Base-by-base conservation (phyloP, 441 rosid genomes). In the Jatropha multifida region DNA sequence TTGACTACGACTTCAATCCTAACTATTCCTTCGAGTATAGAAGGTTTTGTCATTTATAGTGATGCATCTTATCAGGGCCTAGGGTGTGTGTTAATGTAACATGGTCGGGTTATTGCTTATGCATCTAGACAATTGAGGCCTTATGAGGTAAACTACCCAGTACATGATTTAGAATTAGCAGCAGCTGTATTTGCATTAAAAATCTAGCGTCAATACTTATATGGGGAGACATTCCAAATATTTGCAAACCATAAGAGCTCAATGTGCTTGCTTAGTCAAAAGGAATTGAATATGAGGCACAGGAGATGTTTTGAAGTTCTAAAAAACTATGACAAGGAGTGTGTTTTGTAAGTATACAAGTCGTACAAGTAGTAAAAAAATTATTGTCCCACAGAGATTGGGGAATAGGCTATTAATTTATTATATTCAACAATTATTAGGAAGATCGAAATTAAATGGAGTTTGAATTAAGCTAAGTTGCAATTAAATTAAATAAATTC, bases 221-320 rank as follows among this genome's bases (percentile, higher is more conserved):
- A 66, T 14, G 27, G 49, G 2, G 63, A 70, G 26, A 52, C 42
- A 9, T 69, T 23, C 15, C 17, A 51, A 3, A 69, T 52, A 0
- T 51, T 48, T 38, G 54, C 27, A 0, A 12, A 70, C 32, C 73
- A 70, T 17, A 70, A 70, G 49, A 70, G 73, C 37, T 32, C 32
- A 32, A 32, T 32, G 23, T 23, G 23, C 23, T 23, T 23, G 0
- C 23, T 23, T 23, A 23, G 23, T 23, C 23, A 23, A 23, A 23
- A 23, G 23, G 23, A 23, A 23, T 23, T 23, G 23, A 23, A 23
- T 23, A 23, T 23, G 23, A 23, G 23, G 23, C 23, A 23, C 23
- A 23, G 23, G 23, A 23, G 23, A 23, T 23, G 23, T 23, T 23
- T 23, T 23, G 23, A 23, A 23, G 0, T 23, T 23, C 23, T 23